Percentiles rank a stretch among this genome's conserved stretches.
Conservation (phyloP, 495 filamentous ascomycete genomes). For the Hyaloscypha bicolor region DNA sequence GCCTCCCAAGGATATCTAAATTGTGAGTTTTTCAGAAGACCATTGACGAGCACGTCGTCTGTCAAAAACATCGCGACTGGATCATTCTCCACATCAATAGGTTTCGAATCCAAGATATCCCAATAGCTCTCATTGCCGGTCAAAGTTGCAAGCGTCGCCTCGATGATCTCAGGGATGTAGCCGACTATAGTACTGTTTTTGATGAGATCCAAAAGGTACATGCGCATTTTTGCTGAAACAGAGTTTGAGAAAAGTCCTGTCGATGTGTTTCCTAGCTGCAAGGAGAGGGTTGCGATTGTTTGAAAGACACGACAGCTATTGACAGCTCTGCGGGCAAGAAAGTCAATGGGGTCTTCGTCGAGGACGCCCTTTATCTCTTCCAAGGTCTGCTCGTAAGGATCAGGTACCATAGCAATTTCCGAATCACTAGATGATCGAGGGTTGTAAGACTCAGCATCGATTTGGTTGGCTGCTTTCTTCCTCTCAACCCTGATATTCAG, state of each 20-base stretch:
- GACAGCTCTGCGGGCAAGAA: conserved; percentile 52
- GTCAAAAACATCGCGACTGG: conserved; percentile 55
- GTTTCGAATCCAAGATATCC: conserved; percentile 37
- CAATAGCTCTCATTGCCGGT: conserved; percentile 56
- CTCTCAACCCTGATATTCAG: conserved; percentile 38
- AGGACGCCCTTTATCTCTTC: conserved; percentile 46
- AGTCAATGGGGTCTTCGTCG: conserved; percentile 49
- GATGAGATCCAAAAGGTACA: conserved; percentile 66
- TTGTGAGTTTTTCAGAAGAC: conserved; percentile 62
- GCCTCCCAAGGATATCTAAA: conserved; percentile 86
- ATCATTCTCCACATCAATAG: conserved; percentile 29
- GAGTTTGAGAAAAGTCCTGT: conserved; percentile 47
- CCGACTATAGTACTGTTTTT: conserved; percentile 56
- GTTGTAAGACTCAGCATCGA: conserved; percentile 8
- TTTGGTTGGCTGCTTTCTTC: not conserved
- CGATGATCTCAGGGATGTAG: conserved; percentile 68
- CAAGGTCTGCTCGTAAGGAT: conserved; percentile 54
- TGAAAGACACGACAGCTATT: conserved; percentile 61
- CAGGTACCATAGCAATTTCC: conserved; percentile 44
- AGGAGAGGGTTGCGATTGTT: conserved; percentile 59
- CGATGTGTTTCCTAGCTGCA: conserved; percentile 46
- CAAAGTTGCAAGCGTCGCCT: conserved; percentile 62
- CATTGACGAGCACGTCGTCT: conserved; percentile 55
- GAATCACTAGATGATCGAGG: conserved; percentile 29
- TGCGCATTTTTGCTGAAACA: conserved; percentile 55